Base-by-base conservation (phyloP, 805 yeast genomes). In the Candida taoyuanica region DNA sequence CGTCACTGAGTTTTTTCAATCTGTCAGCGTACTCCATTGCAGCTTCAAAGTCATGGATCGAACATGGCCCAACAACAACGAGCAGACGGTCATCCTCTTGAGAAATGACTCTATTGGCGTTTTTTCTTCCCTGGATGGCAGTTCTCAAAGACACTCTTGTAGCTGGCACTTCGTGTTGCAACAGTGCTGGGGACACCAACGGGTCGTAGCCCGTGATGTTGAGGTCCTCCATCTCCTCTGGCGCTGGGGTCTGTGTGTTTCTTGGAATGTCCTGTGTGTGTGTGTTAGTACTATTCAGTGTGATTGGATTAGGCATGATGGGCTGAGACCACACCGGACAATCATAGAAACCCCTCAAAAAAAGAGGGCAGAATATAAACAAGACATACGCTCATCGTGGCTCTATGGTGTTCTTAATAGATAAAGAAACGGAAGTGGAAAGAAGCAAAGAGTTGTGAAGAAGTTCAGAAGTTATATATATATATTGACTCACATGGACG, bases 41-140 rank as follows among this genome's bases (percentile, higher is more conserved):
- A 34, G 93, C 84, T 29, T 72, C 76, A 42, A 91, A 76, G 64
- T 91, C 97, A 62, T 91, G 98, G 52, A 91, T 81, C 15, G 98
- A 93, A 63, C 98, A 91, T 46, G 98, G 98, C 15, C 98, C 98
- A 39, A 91, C 94, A 47, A 91, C 79, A 17, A 91, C 84, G 25
- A 91, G 66, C 31, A 85, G 71, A 62, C 95, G 77, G 71, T 93
- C 98, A 57, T 84, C 89, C 50, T 73, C 68, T 34, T 83, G 85
- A 45, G 70, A 69, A 50, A 91, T 73, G 47, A 89, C 85, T 17
- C 76, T 75, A 43, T 82, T 74, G 25, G 95, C 81, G 23, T 81
- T 88, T 49, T 71, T 73, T 67, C 98, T 80, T 39, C 95, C 96
- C 44, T 67, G 64, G 40, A 78, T 67, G 28, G 89, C 94, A 5